These are phyloP conservation scores for Neurospora sp. DNA, from an alignment of 495 filamentous ascomycete genomes.

Conservation along the genomic window DNA sequence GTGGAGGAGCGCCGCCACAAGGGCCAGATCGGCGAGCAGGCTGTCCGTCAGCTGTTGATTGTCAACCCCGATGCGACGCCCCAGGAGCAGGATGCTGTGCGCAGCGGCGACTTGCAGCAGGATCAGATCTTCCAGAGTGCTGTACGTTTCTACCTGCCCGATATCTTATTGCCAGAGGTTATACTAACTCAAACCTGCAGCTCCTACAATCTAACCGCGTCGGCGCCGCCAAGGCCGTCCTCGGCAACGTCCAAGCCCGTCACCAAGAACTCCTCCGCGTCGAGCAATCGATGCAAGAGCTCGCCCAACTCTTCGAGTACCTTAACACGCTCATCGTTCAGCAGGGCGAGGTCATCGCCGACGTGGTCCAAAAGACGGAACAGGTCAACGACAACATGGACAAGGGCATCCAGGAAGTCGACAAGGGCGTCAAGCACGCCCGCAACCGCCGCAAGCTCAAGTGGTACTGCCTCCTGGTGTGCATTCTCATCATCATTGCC, in stretches of 20 bases:
- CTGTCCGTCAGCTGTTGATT: slow-evolving; percentile 62
- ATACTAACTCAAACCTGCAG: slow-evolving; percentile 25
- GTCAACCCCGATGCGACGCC: slow-evolving; percentile 65
- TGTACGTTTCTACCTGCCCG: slow-evolving; percentile 33
- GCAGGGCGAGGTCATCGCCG: slow-evolving; percentile 46
- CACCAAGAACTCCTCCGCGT: slow-evolving; percentile 68
- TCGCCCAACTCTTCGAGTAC: slow-evolving; percentile 55
- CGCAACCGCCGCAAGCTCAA: slow-evolving; percentile 52
- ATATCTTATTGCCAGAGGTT: neutral
- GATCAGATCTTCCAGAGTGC: slow-evolving; percentile 70
- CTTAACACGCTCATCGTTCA: slow-evolving; percentile 55
- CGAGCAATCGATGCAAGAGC: slow-evolving; percentile 54
- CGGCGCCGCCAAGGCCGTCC: slow-evolving; percentile 53
- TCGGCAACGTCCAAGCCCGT: slow-evolving; percentile 63
- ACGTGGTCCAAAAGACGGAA: slow-evolving; percentile 45
- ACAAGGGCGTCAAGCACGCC: slow-evolving; percentile 49
- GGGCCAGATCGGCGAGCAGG: slow-evolving; percentile 56
- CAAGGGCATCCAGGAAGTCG: slow-evolving; percentile 50
- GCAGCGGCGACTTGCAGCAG: slow-evolving; percentile 58
- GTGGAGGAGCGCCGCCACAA: slow-evolving; percentile 56
- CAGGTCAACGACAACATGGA: slow-evolving; percentile 48
- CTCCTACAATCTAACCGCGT: slow-evolving; percentile 55
- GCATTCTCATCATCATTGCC: slow-evolving; percentile 45
- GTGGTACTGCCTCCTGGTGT: slow-evolving; percentile 57
- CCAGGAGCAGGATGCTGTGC: slow-evolving; percentile 50